These are phyloP conservation scores for Paecilomyces fulvus DNA, from an alignment of 2,329 filamentous ascomycete species.

Conservation along the genomic window DNA sequence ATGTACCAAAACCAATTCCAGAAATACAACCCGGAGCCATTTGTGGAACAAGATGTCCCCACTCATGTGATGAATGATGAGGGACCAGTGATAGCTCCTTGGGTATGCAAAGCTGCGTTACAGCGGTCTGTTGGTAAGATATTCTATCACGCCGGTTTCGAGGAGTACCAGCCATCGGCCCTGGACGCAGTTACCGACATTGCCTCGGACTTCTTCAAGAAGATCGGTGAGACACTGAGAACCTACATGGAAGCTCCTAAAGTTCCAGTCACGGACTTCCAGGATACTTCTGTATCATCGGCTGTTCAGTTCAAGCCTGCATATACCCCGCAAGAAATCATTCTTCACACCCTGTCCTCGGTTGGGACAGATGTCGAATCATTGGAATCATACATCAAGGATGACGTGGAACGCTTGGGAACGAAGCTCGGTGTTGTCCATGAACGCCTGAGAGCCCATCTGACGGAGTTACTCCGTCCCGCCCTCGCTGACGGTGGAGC, in stretches of 20 bases:
- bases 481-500: conserved; percentile 71
- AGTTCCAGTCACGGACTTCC: conserved; percentile 46
- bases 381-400: conserved; percentile 79
- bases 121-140: conserved; percentile 90
- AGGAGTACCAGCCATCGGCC: conserved; percentile 92
- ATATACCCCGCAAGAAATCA: conserved; percentile 74
- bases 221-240: conserved; percentile 70
- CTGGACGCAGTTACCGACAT: conserved; percentile 85
- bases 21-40: conserved; percentile 86
- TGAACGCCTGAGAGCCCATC: conserved; percentile 87
- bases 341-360: conserved; percentile 77
- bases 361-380: conserved; percentile 74
- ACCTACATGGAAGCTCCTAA: conserved; percentile 78
- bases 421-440: conserved; percentile 75
- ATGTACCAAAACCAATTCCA: conserved; percentile 98
- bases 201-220: conserved; percentile 80
- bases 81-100: conserved; percentile 76
- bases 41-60: conserved; percentile 76
- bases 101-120: conserved; percentile 72
- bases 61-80: conserved; percentile 85
- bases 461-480: conserved; percentile 86
- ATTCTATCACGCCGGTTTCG: conserved; percentile 92
- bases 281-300: conserved; percentile 25
- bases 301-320: conserved; percentile 50
- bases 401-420: conserved; percentile 82